phyloP scores from a whole-genome alignment of 768 basidiomycete species.

The Rhodotorula paludigena region DNA sequence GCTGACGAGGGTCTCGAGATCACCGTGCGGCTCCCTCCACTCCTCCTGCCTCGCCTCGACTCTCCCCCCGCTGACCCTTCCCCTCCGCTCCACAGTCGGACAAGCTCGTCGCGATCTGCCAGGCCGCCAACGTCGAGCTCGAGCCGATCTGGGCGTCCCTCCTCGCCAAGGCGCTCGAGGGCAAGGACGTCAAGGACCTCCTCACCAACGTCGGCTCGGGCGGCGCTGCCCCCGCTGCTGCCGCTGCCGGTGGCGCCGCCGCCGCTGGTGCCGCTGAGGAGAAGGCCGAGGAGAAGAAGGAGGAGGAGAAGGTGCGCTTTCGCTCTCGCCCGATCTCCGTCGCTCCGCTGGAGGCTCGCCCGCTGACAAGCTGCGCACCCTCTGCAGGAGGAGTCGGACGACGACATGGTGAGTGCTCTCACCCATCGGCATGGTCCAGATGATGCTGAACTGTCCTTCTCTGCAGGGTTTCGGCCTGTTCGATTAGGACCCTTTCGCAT shows the following conservation, averaged over 20 bases:
- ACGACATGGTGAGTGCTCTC: slow-evolving; percentile 5
- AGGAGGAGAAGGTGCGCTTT: slow-evolving; percentile 22
- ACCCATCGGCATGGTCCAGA: neutral
- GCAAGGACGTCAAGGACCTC: slow-evolving; percentile 93
- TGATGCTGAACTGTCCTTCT: no score
- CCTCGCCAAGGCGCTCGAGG: slow-evolving; percentile 95
- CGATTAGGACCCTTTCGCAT: no score
- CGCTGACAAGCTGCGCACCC: no score
- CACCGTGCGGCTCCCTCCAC: slow-evolving; percentile 62
- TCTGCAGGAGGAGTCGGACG: slow-evolving; percentile 25
- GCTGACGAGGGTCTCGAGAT: slow-evolving; percentile 97
- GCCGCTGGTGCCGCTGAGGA: slow-evolving; percentile 63
- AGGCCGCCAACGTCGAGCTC: slow-evolving; percentile 74
- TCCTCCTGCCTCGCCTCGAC: neutral
- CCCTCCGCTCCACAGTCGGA: slow-evolving; percentile 59
- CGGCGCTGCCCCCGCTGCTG: slow-evolving; percentile 74
- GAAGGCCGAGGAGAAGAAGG: slow-evolving; percentile 73
- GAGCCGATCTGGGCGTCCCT: slow-evolving; percentile 97
- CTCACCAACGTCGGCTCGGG: slow-evolving; percentile 92
- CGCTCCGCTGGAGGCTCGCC: no score
- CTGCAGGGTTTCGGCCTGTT: slow-evolving; percentile 28
- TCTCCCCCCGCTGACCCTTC: slow-evolving; percentile 1
- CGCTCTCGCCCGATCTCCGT: no score
- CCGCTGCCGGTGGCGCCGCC: slow-evolving; percentile 54
- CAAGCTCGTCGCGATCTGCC: slow-evolving; percentile 80